A percentile compares a stretch with the other conserved stretches of the same genome.
Conservation (phyloP, 2,329 filamentous ascomycete genomes). For the Kalmusia sp. region DNA sequence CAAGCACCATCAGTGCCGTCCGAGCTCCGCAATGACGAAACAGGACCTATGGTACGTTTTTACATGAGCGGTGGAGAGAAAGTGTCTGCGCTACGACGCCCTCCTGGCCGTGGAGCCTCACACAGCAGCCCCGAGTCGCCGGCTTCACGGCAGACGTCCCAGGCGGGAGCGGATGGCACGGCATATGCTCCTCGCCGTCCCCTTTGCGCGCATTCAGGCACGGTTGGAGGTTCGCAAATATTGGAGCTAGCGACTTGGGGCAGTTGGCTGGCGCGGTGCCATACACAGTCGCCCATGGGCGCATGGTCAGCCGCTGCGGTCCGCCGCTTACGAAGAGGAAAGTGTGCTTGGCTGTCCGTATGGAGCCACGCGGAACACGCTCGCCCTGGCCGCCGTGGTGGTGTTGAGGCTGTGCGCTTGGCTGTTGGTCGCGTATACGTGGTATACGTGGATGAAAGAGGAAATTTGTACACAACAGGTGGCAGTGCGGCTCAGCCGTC, state of each 20-base stretch:
- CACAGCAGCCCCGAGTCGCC: slow-evolving; percentile 5
- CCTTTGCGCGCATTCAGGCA: background rate
- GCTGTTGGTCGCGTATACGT: background rate
- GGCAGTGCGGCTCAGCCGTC: background rate
- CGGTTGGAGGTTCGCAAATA: background rate
- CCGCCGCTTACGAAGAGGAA: slow-evolving; percentile 2
- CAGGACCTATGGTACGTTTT: background rate
- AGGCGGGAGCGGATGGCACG: background rate
- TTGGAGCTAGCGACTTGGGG: slow-evolving; percentile 8
- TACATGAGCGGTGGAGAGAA: background rate
- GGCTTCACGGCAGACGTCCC: background rate
- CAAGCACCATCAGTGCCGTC: too few relatives aligned
- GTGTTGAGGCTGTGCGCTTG: background rate
- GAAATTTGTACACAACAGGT: background rate
- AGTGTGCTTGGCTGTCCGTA: background rate
- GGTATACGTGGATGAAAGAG: background rate
- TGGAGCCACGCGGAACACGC: background rate
- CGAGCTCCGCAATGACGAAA: slow-evolving; percentile 5
- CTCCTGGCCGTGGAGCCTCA: background rate
- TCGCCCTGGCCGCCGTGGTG: background rate
- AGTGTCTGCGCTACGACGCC: background rate
- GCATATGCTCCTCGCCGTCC: background rate
- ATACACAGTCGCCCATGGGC: background rate
- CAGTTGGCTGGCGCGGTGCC: background rate
- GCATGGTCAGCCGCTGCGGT: background rate